These are phyloP conservation scores for Zoysia matrella DNA, from an alignment of 202 grass and related monocot species.

Conservation along the genomic window DNA sequence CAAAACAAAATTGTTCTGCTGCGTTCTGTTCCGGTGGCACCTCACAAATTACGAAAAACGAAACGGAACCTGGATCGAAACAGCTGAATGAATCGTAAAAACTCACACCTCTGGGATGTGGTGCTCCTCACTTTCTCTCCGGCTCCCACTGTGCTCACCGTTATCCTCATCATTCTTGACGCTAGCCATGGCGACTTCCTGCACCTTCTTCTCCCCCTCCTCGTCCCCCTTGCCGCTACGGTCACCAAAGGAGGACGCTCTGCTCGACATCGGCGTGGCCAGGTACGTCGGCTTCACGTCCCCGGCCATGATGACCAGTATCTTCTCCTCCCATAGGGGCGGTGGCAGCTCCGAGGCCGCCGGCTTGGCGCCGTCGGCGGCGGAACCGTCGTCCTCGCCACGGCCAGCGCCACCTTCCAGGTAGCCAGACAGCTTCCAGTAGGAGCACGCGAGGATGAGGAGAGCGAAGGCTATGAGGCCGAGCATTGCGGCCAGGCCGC, in stretches of 20 bases:
- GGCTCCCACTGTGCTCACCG: constrained; percentile 54
- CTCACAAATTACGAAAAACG: constrained; percentile 28
- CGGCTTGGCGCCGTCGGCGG: constrained; percentile 45
- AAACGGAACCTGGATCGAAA: constrained; percentile 39
- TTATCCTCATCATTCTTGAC: constrained; percentile 43
- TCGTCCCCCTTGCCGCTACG: constrained; percentile 43
- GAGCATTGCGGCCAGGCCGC: constrained; percentile 86
- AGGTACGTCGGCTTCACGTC: constrained; percentile 89
- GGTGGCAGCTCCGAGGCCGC: constrained; percentile 46
- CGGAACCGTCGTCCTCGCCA: constrained; percentile 7
- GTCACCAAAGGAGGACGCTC: constrained; percentile 74
- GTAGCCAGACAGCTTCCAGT: constrained; percentile 97
- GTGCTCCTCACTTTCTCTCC: constrained; percentile 52
- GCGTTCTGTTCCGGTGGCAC: not conserved
- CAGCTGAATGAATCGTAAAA: constrained; percentile 25
- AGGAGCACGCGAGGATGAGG: constrained; percentile 91
- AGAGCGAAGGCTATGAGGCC: constrained; percentile 91
- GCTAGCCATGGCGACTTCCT: constrained; percentile 42
- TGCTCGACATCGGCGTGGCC: constrained; percentile 87
- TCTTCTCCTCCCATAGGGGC: constrained; percentile 77
- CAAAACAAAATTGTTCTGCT: constrained; percentile 51
- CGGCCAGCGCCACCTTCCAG: constrained; percentile 56
- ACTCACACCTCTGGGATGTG: constrained; percentile 39
- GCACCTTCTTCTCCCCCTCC: constrained; percentile 48
- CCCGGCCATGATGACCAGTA: constrained; percentile 98